phyloP scores from a whole-genome alignment of 148 eudicot species.

The Euryodendron excelsum region DNA sequence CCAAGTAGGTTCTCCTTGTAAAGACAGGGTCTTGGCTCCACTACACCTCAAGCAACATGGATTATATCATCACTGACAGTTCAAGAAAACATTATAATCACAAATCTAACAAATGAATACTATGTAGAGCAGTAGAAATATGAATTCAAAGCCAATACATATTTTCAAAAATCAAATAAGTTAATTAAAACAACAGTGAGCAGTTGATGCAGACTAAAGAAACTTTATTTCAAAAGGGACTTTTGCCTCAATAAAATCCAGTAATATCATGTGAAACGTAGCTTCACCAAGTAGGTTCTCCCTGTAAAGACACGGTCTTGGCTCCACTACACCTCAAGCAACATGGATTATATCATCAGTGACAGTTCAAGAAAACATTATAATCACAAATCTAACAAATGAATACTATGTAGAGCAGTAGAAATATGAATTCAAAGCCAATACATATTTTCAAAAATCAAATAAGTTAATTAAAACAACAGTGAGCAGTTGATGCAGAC shows the following conservation, averaged over 20 bases:
- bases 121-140: too few relatives aligned
- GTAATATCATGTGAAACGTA: constrained; percentile 39
- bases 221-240: not conserved
- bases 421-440: too few relatives aligned
- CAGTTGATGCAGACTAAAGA: not conserved
- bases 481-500: too few relatives aligned
- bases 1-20: constrained; percentile 67
- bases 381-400: not conserved
- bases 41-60: constrained; percentile 48
- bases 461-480: too few relatives aligned
- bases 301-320: constrained; percentile 60
- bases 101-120: not conserved
- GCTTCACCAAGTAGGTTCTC: constrained; percentile 65
- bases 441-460: too few relatives aligned
- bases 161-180: too few relatives aligned
- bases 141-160: too few relatives aligned
- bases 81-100: not conserved
- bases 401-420: too few relatives aligned
- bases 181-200: too few relatives aligned
- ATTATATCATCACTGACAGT: constrained; percentile 47
- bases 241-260: constrained; percentile 52
- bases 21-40: constrained; percentile 59
- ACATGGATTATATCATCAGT: constrained; percentile 50
- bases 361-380: not conserved
- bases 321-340: constrained; percentile 53